phyloP scores from a whole-genome alignment of 306 rosid species.

The Cicer bijugum region DNA sequence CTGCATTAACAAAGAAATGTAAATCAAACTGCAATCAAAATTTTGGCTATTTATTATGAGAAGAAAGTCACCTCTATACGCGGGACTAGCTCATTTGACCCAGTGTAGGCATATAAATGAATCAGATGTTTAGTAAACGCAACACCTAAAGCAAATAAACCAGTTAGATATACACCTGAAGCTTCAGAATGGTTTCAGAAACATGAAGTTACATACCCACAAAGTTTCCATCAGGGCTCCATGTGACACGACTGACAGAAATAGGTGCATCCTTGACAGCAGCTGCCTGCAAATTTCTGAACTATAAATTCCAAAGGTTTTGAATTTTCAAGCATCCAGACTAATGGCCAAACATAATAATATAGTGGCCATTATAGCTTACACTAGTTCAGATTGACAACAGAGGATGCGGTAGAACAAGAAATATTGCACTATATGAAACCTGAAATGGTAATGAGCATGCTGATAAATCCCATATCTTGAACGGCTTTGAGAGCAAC shows the following conservation, averaged over 20 bases:
- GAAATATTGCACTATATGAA: conserved; percentile 39
- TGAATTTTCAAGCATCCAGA: conserved; percentile 41
- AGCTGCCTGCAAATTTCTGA: conserved; percentile 60
- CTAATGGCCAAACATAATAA: conserved; percentile 25
- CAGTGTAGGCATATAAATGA: conserved; percentile 70
- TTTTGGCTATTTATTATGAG: conserved; percentile 26
- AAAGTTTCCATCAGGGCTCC: conserved; percentile 88
- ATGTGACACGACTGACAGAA: conserved; percentile 79
- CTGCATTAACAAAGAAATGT: conserved; percentile 50
- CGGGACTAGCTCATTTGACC: conserved; percentile 68
- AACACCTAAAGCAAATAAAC: conserved; percentile 66
- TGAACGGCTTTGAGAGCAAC: conserved; percentile 79
- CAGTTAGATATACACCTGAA: conserved; percentile 41
- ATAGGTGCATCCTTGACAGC: conserved; percentile 56
- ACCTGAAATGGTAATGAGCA: conserved; percentile 78
- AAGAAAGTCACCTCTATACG: conserved; percentile 66
- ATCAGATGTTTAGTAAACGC: conserved; percentile 83
- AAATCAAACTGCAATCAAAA: conserved; percentile 42
- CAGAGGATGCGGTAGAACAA: conserved; percentile 20
- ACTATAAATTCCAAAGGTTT: conserved; percentile 42
- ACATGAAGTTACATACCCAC: conserved; percentile 64
- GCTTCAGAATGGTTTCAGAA: conserved; percentile 35
- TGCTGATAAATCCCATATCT: conserved; percentile 64
- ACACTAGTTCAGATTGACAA: conserved; percentile 37
- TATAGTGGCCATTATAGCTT: conserved; percentile 25